phyloP scores from a whole-genome alignment of 1,284 basidiomycete genomes.

The Cerioporus squamosus region DNA sequence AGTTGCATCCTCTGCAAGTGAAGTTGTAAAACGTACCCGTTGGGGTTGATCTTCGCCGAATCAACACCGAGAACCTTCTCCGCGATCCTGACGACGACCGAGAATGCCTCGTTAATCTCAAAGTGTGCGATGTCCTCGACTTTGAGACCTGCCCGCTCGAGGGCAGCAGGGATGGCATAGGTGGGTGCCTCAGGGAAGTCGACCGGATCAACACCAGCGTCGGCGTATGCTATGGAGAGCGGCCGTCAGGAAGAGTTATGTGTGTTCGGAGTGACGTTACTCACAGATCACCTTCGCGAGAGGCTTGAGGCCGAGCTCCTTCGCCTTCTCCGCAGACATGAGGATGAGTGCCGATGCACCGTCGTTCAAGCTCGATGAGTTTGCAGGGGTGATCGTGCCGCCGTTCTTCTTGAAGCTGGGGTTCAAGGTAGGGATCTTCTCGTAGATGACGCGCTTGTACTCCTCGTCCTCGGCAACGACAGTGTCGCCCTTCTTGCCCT shows the following conservation, averaged over 20 bases:
- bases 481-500: constrained; percentile 93
- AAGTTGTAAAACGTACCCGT: constrained; percentile 63
- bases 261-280: constrained; percentile 35
- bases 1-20: neutral
- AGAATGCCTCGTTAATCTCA: constrained; percentile 99
- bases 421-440: constrained; percentile 87
- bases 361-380: constrained; percentile 95
- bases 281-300: constrained; percentile 89
- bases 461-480: constrained; percentile 96
- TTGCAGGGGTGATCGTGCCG: constrained; percentile 92
- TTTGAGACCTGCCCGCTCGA: constrained; percentile 86
- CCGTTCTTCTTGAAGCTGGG: constrained; percentile 91
- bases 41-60: constrained; percentile 89
- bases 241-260: constrained; percentile 13
- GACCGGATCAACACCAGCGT: constrained; percentile 95
- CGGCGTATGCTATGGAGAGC: constrained; percentile 82
- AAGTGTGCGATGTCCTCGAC: constrained; percentile 89
- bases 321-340: constrained; percentile 89
- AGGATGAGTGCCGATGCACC: constrained; percentile 97
- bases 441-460: constrained; percentile 94
- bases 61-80: constrained; percentile 89
- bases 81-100: constrained; percentile 89
- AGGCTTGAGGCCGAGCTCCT: constrained; percentile 88
- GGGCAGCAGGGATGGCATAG: constrained; percentile 87
- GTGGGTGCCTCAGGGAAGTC: constrained; percentile 98